phyloP scores from a whole-genome alignment of 2,329 filamentous ascomycete genomes.

The Fusarium foetens region DNA sequence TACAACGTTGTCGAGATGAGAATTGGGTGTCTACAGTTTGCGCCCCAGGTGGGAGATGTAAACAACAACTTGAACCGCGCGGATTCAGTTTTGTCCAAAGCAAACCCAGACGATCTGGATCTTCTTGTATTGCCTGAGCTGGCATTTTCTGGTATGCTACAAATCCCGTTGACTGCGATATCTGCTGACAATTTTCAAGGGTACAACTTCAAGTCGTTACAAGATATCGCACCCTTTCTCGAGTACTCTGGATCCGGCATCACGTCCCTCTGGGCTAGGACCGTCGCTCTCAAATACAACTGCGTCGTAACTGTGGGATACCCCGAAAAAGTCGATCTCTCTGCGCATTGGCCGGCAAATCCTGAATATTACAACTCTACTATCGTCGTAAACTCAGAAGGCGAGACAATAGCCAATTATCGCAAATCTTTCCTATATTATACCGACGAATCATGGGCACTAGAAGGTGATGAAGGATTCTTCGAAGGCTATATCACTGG shows the following conservation, averaged over 20 bases:
- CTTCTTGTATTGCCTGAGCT: no score
- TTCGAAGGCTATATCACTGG: slow-evolving; percentile 57
- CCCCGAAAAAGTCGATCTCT: slow-evolving; percentile 72
- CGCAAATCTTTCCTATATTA: slow-evolving; percentile 69
- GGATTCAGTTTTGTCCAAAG: no score
- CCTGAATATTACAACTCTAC: slow-evolving; percentile 66
- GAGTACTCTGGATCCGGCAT: slow-evolving; percentile 74
- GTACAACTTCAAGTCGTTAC: slow-evolving; percentile 79
- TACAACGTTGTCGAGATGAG: no score
- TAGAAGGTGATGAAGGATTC: slow-evolving; percentile 64
- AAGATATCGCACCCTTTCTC: slow-evolving; percentile 74
- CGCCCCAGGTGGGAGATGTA: no score
- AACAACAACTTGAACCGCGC: no score
- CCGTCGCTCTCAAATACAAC: slow-evolving; percentile 71
- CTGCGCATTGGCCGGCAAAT: slow-evolving; percentile 59
- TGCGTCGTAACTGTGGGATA: slow-evolving; percentile 79
- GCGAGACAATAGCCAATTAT: slow-evolving; percentile 69
- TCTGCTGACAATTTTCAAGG: no score
- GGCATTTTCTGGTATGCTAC: no score
- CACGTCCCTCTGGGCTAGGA: slow-evolving; percentile 76
- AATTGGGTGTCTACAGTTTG: no score
- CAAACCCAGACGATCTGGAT: no score
- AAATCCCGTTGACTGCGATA: no score
- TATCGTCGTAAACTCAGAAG: slow-evolving; percentile 66
- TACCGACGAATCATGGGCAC: slow-evolving; percentile 70